A percentile compares a stretch with the other conserved stretches of the same genome.
phyloP scores from a whole-genome alignment of 2,329 filamentous ascomycete species.

The Scorias spongiosa region DNA sequence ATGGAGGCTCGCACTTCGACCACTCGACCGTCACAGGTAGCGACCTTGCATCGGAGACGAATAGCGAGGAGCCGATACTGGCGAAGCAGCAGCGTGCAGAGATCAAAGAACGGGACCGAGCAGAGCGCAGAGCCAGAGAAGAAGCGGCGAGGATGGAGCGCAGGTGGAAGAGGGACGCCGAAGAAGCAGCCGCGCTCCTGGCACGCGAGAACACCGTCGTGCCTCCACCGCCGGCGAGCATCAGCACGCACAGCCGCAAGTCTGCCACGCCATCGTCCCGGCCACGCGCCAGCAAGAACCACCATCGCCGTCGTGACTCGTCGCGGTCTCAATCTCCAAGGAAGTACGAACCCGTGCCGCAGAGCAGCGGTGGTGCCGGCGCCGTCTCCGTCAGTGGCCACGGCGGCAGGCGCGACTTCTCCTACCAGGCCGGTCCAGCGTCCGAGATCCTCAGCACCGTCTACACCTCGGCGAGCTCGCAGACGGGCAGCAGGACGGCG shows the following conservation, averaged over 20 bases:
- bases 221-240: conserved; percentile 9
- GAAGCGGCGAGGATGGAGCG: conserved; percentile 25
- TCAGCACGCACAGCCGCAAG: conserved; percentile 8
- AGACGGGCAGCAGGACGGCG: conserved; percentile 8
- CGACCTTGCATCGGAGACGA: conserved; percentile 36
- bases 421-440: conserved; percentile 17
- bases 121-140: conserved; percentile 21
- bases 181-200: conserved; percentile 22
- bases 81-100: conserved; percentile 15
- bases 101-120: conserved; percentile 22
- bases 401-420: conserved; percentile 12
- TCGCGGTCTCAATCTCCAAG: conserved; percentile 16
- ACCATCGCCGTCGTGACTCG: conserved; percentile 11
- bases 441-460: conserved; percentile 20
- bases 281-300: conserved; percentile 11
- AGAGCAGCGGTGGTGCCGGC: too few relatives aligned
- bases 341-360: conserved; percentile 10
- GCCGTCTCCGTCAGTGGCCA: background rate
- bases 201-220: conserved; percentile 16
- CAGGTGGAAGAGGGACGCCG: conserved; percentile 25
- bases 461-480: conserved; percentile 24
- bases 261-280: conserved; percentile 13
- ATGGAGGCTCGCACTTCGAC: conserved; percentile 43
- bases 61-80: conserved; percentile 25
- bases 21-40: conserved; percentile 53